Percentiles rank a stretch among this genome's conserved stretches.
phyloP scores from a whole-genome alignment of 129 eudicot species.

The Heracleum sosnowskyi region DNA sequence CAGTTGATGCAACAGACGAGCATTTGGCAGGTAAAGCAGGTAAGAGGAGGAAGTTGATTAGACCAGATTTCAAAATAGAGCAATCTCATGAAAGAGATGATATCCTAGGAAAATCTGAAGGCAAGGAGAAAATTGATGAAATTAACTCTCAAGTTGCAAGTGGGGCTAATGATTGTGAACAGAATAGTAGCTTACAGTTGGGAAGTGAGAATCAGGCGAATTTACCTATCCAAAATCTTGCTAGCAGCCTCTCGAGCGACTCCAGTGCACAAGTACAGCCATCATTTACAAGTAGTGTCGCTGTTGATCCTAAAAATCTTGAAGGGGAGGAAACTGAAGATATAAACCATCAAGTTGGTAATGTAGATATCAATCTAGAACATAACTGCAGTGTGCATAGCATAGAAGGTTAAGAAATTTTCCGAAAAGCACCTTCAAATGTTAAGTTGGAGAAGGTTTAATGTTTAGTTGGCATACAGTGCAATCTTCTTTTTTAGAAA shows the following conservation, averaged over 20 bases:
- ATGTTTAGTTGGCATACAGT: not conserved
- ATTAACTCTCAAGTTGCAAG: not conserved
- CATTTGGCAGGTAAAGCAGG: slow-evolving; percentile 6
- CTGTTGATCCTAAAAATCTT: not conserved
- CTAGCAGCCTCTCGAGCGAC: not conserved
- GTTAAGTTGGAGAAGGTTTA: not conserved
- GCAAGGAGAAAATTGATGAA: not conserved
- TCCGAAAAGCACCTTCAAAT: not conserved
- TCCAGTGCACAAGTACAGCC: not conserved
- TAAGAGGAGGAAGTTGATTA: slow-evolving; percentile 46
- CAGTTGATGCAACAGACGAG: slow-evolving; percentile 9
- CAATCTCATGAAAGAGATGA: slow-evolving; percentile 14
- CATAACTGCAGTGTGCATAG: not conserved
- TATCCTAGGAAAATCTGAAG: not conserved
- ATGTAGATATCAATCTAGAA: not conserved
- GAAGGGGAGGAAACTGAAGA: not conserved
- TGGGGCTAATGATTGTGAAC: not conserved
- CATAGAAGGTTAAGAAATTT: not conserved
- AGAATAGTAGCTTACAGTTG: not conserved
- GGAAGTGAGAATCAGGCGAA: slow-evolving; percentile 1
- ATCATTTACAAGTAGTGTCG: not conserved
- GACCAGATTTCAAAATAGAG: slow-evolving; percentile 42
- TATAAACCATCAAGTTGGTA: not conserved
- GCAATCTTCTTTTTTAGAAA: not conserved
- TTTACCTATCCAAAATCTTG: not conserved